Percentiles rank a stretch among this genome's conserved stretches.
phyloP scores from a whole-genome alignment of 1,139 yeast species.

The Debaryomyces robertsiae region DNA sequence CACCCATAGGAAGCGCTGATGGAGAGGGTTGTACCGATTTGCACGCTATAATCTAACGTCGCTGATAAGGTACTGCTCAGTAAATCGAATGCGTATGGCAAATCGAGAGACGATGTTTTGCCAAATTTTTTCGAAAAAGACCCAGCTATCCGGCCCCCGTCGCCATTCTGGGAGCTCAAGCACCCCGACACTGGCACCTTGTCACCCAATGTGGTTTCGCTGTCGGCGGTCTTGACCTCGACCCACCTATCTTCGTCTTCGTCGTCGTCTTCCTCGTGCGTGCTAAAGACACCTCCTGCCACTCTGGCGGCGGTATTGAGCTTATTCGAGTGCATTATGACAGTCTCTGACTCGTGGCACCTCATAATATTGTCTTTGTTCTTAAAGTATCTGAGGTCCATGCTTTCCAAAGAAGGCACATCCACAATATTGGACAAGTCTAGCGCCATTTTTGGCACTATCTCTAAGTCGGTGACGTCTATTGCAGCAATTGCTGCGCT shows the following conservation, averaged over 20 bases:
- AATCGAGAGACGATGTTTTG: slow-evolving; percentile 17
- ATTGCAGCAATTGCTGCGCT: neutral
- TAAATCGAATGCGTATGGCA: slow-evolving; percentile 15
- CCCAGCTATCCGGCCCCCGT: slow-evolving; percentile 24
- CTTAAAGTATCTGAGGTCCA: slow-evolving; percentile 11
- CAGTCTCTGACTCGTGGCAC: slow-evolving; percentile 16
- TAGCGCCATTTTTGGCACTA: slow-evolving; percentile 11
- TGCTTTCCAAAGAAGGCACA: neutral
- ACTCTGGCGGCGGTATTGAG: slow-evolving; percentile 21
- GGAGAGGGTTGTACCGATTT: slow-evolving; percentile 14
- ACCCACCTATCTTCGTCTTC: slow-evolving; percentile 18
- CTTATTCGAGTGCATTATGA: slow-evolving; percentile 20
- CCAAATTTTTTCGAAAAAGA: slow-evolving; percentile 20
- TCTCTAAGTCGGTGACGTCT: slow-evolving; percentile 9
- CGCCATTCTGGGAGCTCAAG: slow-evolving; percentile 21
- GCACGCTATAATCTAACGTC: slow-evolving; percentile 11
- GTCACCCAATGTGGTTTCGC: slow-evolving; percentile 15
- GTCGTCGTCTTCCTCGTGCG: slow-evolving; percentile 8
- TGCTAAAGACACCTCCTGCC: slow-evolving; percentile 16
- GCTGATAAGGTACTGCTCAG: slow-evolving; percentile 3
- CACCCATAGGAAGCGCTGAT: slow-evolving; percentile 22
- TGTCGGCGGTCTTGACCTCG: slow-evolving; percentile 16
- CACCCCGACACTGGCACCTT: slow-evolving; percentile 24
- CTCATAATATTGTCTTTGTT: slow-evolving; percentile 17
- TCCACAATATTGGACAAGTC: slow-evolving; percentile 14